Conservation (phyloP, 2,329 filamentous ascomycete genomes). For the Aotearoamyces nothofagi region DNA sequence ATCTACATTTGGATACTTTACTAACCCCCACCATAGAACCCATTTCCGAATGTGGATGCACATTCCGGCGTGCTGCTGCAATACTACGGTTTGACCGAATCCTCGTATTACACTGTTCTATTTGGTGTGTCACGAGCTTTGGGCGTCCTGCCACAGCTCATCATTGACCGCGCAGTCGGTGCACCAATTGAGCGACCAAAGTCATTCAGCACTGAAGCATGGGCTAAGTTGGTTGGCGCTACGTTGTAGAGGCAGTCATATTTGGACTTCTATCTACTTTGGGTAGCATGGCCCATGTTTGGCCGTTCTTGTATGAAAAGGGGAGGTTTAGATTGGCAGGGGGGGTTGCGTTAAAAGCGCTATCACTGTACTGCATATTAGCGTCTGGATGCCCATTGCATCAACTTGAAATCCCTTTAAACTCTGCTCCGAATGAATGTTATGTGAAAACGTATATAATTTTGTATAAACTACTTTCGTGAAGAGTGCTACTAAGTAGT, state of each 20-base stretch:
- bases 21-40: conserved; percentile 42
- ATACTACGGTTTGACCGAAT: conserved; percentile 97
- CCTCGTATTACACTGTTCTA: conserved; percentile 99
- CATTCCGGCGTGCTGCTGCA: conserved; percentile 98
- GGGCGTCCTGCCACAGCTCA: conserved; percentile 96
- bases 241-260: conserved; percentile 83
- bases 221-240: conserved; percentile 80
- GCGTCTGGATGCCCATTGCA: too few species aligned
- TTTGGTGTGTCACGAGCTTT: conserved; percentile 98
- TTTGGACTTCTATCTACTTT: too few species aligned
- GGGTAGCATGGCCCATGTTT: too few species aligned
- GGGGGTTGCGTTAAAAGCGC: too few species aligned
- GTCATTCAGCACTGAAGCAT: conserved; percentile 96
- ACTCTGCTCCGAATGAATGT: too few species aligned
- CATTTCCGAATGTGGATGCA: conserved; percentile 95
- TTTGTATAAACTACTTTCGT: too few species aligned
- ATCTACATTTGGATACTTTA: not conserved
- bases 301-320: too few species aligned
- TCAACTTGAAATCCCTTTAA: too few species aligned
- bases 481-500: too few species aligned
- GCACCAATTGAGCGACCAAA: conserved; percentile 97
- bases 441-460: too few species aligned
- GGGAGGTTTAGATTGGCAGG: too few species aligned
- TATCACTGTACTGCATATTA: too few species aligned
- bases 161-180: conserved; percentile 96